A percentile compares a stretch with the other conserved stretches of the same genome.
Conservation (phyloP, 148 eudicot genomes). For the Polygonum maritimum region DNA sequence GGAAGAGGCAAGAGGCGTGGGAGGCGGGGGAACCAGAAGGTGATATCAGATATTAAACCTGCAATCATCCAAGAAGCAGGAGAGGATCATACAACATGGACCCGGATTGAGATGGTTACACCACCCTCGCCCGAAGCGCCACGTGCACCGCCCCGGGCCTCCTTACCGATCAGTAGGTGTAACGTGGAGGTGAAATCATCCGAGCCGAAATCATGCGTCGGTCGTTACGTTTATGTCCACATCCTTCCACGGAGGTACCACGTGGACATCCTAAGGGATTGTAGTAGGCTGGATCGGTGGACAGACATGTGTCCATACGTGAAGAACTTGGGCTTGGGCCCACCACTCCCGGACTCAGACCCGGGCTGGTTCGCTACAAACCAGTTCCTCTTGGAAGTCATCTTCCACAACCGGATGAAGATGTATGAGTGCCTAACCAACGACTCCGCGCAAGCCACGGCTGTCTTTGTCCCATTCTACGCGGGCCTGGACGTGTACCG, state of each 20-base stretch:
- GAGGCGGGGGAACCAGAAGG: too few species aligned
- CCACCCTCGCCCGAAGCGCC: too few species aligned
- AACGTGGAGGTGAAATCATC: too few species aligned
- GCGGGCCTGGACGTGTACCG: slow-evolving; percentile 64
- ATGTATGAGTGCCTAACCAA: slow-evolving; percentile 53
- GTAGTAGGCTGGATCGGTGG: slow-evolving; percentile 24
- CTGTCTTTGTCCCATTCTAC: slow-evolving; percentile 65
- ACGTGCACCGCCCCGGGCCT: too few species aligned
- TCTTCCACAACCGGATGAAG: slow-evolving; percentile 44
- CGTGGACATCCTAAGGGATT: slow-evolving; percentile 31
- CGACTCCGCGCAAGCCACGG: slow-evolving; percentile 52
- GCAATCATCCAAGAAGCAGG: too few species aligned
- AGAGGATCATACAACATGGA: too few species aligned
- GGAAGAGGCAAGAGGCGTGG: too few species aligned
- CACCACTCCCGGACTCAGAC: slow-evolving; percentile 11
- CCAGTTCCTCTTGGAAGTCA: slow-evolving; percentile 38
- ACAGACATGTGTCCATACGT: slow-evolving; percentile 39
- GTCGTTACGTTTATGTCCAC: slow-evolving; percentile 27
- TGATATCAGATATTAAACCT: too few species aligned
- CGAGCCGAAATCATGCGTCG: slow-evolving; percentile 23
- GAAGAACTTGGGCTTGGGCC: slow-evolving; percentile 34
- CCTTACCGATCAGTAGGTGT: too few species aligned
- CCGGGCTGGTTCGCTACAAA: slow-evolving; percentile 34
- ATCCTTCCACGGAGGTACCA: slow-evolving; percentile 41
- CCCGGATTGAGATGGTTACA: too few species aligned